Evolutionary conservation across 768 basidiomycete species (phyloP).

Genomic region (Sarcodon sp.): DNA sequence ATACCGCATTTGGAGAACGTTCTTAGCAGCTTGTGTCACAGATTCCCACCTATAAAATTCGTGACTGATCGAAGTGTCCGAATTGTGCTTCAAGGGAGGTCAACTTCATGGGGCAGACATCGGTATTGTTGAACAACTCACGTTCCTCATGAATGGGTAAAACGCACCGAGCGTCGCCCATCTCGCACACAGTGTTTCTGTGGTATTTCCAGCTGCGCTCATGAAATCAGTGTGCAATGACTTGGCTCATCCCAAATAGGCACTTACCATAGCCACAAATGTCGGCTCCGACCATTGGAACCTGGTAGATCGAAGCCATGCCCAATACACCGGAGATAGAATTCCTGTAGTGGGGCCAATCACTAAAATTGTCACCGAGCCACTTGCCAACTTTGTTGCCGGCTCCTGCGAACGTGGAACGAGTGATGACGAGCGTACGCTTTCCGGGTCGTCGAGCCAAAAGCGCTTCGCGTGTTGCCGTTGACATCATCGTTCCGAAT

Average conservation of each 20-base stretch:
- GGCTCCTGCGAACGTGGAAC: constrained; percentile 62
- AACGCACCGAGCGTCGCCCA: constrained; percentile 74
- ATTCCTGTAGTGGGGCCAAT: constrained; percentile 43
- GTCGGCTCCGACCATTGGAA: constrained; percentile 72
- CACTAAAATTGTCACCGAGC: constrained; percentile 55
- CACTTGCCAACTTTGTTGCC: constrained; percentile 60
- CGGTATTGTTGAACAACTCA: constrained; percentile 16
- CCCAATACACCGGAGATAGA: constrained; percentile 56
- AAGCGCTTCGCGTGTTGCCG: constrained; percentile 46
- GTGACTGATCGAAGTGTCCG: constrained; percentile 37
- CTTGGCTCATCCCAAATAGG: not conserved
- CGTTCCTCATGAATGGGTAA: constrained; percentile 72
- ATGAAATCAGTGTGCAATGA: not conserved
- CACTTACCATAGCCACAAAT: constrained; percentile 51
- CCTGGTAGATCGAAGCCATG: constrained; percentile 51
- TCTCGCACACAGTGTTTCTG: constrained; percentile 56
- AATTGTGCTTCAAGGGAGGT: constrained; percentile 31
- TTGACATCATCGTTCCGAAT: constrained; percentile 64
- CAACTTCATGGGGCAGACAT: constrained; percentile 6
- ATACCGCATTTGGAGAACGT: constrained; percentile 49
- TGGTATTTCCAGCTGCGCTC: constrained; percentile 37
- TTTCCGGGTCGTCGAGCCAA: constrained; percentile 46
- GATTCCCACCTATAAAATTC: constrained; percentile 58
- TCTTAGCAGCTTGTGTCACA: constrained; percentile 44
- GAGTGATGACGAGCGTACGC: constrained; percentile 55